phyloP scores from a whole-genome alignment of 2,329 filamentous ascomycete genomes.

The Leptosphaerulina australis region DNA sequence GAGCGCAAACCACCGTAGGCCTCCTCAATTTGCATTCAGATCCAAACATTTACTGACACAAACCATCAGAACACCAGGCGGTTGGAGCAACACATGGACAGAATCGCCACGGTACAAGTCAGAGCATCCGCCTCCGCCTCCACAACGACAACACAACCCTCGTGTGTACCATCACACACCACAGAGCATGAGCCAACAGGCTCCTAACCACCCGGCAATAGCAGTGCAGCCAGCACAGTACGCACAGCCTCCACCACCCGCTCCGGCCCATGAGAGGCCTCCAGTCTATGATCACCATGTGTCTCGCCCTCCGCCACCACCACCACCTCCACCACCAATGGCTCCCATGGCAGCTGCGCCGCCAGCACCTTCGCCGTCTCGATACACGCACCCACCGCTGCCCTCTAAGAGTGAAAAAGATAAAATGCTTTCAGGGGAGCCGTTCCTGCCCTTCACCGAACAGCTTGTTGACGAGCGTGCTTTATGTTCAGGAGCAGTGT shows the following conservation, averaged over 20 bases:
- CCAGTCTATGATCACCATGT: slow-evolving; percentile 16
- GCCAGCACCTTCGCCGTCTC: slow-evolving; percentile 28
- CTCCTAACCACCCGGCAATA: slow-evolving; percentile 26
- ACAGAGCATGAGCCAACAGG: slow-evolving; percentile 32
- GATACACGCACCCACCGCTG: slow-evolving; percentile 34
- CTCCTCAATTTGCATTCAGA: neutral
- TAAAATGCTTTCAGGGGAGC: slow-evolving; percentile 81
- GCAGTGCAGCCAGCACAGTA: slow-evolving; percentile 17
- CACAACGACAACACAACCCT: slow-evolving; percentile 37
- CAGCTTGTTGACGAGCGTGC: slow-evolving; percentile 84
- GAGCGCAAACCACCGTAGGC: slow-evolving; percentile 36
- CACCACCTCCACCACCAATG: slow-evolving; percentile 30
- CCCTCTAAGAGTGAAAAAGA: slow-evolving; percentile 74
- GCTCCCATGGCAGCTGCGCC: slow-evolving; percentile 23
- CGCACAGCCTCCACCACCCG: slow-evolving; percentile 34
- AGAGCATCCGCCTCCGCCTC: slow-evolving; percentile 19
- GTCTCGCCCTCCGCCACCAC: slow-evolving; percentile 21
- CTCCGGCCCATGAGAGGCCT: slow-evolving; percentile 51
- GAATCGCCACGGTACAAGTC: slow-evolving; percentile 11
- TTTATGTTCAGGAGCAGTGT: slow-evolving; percentile 78
- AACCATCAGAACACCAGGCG: slow-evolving; percentile 4
- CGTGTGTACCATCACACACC: slow-evolving; percentile 40
- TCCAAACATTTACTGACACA: slow-evolving; percentile 1
- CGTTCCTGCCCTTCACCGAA: slow-evolving; percentile 77
- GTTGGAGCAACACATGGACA: slow-evolving; percentile 10